Evolutionary conservation across 164 flowering plant genomes (phyloP), one percentile per base, ranked within the genome.

Genomic region (Taxillus chinensis): DNA sequence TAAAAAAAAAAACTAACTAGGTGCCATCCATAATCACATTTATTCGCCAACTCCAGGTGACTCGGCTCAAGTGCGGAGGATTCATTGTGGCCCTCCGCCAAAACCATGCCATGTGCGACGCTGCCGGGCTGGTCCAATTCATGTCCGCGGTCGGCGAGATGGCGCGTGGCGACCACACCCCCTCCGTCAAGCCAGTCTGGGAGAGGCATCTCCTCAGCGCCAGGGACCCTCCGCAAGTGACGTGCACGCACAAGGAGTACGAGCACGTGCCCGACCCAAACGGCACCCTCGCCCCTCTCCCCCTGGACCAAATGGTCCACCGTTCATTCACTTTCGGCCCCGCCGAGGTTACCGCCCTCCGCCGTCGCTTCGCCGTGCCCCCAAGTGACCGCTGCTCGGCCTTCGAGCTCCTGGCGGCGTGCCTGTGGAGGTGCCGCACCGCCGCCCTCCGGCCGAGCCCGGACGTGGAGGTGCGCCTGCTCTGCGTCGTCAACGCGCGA

Each of bases 61-160:
- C 59, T 3, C 59, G 65, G 0, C 14, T 63, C 37, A 63, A 8
- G 5, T 63, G 65, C 11, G 59, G 59, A 2, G 65, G 60, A 39
- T 57, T 57, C 39, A 7, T 41, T 3, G 8, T 57, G 3, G 60
- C 40, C 40, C 3, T 57, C n/a, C 38, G 45, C 6, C 11, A 15
- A 2, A 63, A 49, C 45, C 58, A 63, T 51, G 13, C 59, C 2
- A 42, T 54, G 59, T 4, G 40, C 42, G 65, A 63, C 13, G 49
- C 40, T 1, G 6, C 5, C 0, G 65, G 65, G 2, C 2, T 63
- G 39, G 41, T 12, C 14, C 58, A 53, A 12, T 54, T 63, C 37
- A 12, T 53, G 17, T 9, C 16, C 2, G 65, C 65, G 1, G 41
- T 63, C 0, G 50, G 59, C 3, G 65, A 63, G 12, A 63, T 63